Evolutionary conservation across 352 stramenopile species (phyloP).

Genomic region (Phytophthora fragariae): DNA sequence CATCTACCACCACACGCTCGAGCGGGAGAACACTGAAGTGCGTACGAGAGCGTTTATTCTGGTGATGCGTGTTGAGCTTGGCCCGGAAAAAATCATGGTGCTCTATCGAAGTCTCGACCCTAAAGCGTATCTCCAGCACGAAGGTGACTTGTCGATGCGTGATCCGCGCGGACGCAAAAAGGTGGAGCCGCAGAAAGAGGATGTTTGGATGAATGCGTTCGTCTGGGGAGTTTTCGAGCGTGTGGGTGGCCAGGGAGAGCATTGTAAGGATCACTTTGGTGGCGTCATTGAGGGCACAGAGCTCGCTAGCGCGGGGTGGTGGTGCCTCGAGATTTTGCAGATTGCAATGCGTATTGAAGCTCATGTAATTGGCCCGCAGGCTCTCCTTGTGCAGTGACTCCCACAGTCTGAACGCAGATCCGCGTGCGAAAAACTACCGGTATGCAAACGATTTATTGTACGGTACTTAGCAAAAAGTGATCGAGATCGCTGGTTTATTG

Average conservation of each 20-base stretch:
- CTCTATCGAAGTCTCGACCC: slow-evolving; percentile 59
- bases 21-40: slow-evolving; percentile 49
- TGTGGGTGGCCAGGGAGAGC: slow-evolving; percentile 34
- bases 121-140: slow-evolving; percentile 48
- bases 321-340: slow-evolving; percentile 69
- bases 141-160: slow-evolving; percentile 38
- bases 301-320: slow-evolving; percentile 55
- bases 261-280: slow-evolving; percentile 61
- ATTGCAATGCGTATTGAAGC: slow-evolving; percentile 61
- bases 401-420: not conserved
- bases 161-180: slow-evolving; percentile 57
- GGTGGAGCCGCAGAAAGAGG: slow-evolving; percentile 42
- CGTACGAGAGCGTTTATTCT: slow-evolving; percentile 58
- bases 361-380: slow-evolving; percentile 52
- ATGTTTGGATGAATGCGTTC: slow-evolving; percentile 75
- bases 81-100: slow-evolving; percentile 34
- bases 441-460: not conserved
- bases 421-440: not conserved
- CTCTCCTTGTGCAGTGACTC: slow-evolving; percentile 36
- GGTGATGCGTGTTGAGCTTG: slow-evolving; percentile 48
- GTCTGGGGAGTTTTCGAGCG: slow-evolving; percentile 57
- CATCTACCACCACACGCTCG: slow-evolving; percentile 69
- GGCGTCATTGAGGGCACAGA: slow-evolving; percentile 57
- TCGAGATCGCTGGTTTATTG: not conserved
- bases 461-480: not conserved